Evolutionary conservation across 306 rosid species (phyloP).

Genomic region (Lathyrus oleraceus): DNA sequence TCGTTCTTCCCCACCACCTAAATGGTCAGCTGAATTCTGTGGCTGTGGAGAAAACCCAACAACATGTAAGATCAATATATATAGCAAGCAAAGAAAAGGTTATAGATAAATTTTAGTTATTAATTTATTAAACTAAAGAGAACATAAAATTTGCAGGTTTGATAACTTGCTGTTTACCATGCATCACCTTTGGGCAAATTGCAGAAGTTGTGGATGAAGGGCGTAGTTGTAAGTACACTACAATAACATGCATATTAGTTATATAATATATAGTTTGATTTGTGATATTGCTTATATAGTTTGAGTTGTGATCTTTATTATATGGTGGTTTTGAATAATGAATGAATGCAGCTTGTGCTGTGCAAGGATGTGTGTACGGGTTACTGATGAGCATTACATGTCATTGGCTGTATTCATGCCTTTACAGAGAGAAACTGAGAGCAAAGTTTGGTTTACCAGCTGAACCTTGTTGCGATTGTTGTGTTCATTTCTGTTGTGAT

Average conservation of each 20-base stretch:
- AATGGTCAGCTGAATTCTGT: slow-evolving; percentile 47
- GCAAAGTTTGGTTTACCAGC: slow-evolving; percentile 36
- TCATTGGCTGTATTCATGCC: slow-evolving; percentile 43
- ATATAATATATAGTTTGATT: slow-evolving; percentile 4
- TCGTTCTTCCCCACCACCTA: slow-evolving; percentile 27
- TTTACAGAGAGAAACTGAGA: slow-evolving; percentile 47
- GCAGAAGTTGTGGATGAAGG: slow-evolving; percentile 52
- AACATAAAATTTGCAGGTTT: slow-evolving; percentile 33
- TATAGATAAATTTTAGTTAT: not conserved
- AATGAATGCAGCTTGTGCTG: slow-evolving; percentile 35
- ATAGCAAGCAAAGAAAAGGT: not conserved
- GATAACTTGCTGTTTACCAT: slow-evolving; percentile 46
- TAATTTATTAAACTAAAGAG: not conserved
- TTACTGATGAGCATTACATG: slow-evolving; percentile 35
- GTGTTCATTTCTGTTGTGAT: slow-evolving; percentile 39
- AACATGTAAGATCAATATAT: slow-evolving; percentile 40
- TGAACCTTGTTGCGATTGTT: slow-evolving; percentile 51
- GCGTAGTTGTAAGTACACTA: slow-evolving; percentile 38
- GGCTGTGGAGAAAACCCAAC: slow-evolving; percentile 32
- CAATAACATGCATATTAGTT: not conserved
- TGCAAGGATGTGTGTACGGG: slow-evolving; percentile 48
- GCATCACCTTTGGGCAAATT: slow-evolving; percentile 52
- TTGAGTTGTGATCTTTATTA: not conserved
- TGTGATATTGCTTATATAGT: no score
- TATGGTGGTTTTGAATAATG: not conserved